Percentiles rank a stretch among this genome's conserved stretches.
phyloP scores from a whole-genome alignment of 768 basidiomycete species.

The Dictyophora rubrovolvata region DNA sequence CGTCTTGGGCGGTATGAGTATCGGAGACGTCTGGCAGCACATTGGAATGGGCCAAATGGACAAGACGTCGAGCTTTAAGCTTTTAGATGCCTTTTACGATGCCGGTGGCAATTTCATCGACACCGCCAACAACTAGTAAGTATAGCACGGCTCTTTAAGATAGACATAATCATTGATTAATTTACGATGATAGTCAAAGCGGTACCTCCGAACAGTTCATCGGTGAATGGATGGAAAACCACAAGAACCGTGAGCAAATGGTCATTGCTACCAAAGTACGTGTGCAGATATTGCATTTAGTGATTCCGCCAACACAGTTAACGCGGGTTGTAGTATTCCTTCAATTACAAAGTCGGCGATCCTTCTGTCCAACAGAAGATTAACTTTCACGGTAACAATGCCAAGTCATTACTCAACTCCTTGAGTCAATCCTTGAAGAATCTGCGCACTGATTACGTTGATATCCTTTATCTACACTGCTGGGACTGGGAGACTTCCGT shows the following conservation, averaged over 20 bases:
- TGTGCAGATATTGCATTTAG: slow-evolving; percentile 11
- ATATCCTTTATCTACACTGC: slow-evolving; percentile 36
- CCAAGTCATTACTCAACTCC: slow-evolving; percentile 33
- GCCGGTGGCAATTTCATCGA: slow-evolving; percentile 42
- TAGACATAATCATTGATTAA: neutral
- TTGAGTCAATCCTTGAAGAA: slow-evolving; percentile 36
- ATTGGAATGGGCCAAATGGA: slow-evolving; percentile 31
- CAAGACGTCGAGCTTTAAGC: slow-evolving; percentile 32
- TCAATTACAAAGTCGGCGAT: slow-evolving; percentile 20
- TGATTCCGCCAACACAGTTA: neutral
- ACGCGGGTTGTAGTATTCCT: slow-evolving; percentile 20
- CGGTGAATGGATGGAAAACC: slow-evolving; percentile 40
- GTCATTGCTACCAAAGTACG: slow-evolving; percentile 34
- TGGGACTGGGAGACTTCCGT: slow-evolving; percentile 45
- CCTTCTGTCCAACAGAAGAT: slow-evolving; percentile 22
- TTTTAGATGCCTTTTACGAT: slow-evolving; percentile 36
- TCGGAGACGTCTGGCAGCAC: slow-evolving; percentile 33
- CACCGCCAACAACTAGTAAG: slow-evolving; percentile 37
- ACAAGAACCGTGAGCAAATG: slow-evolving; percentile 38
- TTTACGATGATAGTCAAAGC: slow-evolving; percentile 33
- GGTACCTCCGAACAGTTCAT: slow-evolving; percentile 44
- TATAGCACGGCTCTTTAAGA: neutral
- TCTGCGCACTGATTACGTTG: slow-evolving; percentile 36
- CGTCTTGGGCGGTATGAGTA: slow-evolving; percentile 38
- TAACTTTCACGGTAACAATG: slow-evolving; percentile 37